These are phyloP conservation scores for Globisporangium irregulare DNA, from an alignment of 352 stramenopile species.

Conservation along the genomic window DNA sequence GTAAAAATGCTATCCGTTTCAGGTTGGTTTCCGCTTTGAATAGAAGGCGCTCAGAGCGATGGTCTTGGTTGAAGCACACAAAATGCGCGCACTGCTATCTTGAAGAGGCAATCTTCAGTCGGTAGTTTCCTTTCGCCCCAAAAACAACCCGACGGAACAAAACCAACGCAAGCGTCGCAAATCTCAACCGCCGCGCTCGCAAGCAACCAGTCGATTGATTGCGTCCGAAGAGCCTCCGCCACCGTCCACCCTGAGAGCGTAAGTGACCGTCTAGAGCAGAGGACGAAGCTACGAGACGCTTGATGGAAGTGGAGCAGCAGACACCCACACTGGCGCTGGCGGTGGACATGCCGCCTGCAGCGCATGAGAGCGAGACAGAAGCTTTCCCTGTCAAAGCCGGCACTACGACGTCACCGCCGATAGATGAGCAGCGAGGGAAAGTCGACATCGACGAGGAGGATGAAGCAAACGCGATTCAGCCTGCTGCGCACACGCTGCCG, in stretches of 20 bases:
- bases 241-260: background rate
- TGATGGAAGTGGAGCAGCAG: constrained; percentile 9
- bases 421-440: background rate
- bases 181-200: background rate
- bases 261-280: background rate
- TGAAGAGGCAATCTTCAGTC: background rate
- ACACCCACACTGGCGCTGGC: background rate
- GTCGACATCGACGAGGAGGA: background rate
- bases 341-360: background rate
- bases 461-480: background rate
- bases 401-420: background rate
- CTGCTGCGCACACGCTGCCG: background rate
- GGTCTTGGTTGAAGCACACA: background rate
- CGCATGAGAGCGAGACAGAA: background rate
- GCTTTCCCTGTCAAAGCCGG: background rate
- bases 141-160: too few species aligned
- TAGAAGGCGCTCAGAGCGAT: constrained; percentile 7
- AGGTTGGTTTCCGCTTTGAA: constrained; percentile 1
- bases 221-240: background rate
- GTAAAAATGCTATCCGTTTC: background rate
- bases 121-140: constrained; percentile 1
- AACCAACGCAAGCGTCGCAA: background rate
- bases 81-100: background rate
- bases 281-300: background rate
- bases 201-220: background rate